phyloP scores from a whole-genome alignment of 164 flowering plant genomes.

The Pachysandra terminalis region DNA sequence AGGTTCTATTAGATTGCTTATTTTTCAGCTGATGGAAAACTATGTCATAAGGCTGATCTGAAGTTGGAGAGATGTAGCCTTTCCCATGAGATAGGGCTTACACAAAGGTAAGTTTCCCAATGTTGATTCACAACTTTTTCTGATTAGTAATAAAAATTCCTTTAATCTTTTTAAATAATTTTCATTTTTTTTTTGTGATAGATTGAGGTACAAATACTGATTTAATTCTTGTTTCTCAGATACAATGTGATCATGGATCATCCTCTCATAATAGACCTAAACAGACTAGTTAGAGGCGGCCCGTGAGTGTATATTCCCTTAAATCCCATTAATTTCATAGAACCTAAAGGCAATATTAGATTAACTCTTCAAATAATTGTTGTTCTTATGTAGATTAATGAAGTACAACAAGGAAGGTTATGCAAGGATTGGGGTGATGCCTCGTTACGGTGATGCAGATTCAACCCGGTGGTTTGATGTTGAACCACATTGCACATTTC shows the following conservation, averaged over 20 bases:
- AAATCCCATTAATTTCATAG: background rate
- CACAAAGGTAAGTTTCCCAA: slow-evolving; percentile 37
- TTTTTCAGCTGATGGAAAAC: slow-evolving; percentile 55
- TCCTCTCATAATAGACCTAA: slow-evolving; percentile 43
- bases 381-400: slow-evolving; percentile 34
- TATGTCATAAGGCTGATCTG: slow-evolving; percentile 54
- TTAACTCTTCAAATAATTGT: background rate
- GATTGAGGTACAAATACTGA: background rate
- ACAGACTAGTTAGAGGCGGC: slow-evolving; percentile 48
- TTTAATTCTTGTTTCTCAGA: slow-evolving; percentile 22
- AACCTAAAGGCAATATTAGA: background rate
- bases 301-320: slow-evolving; percentile 44
- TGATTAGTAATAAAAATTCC: too few species aligned
- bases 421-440: slow-evolving; percentile 67
- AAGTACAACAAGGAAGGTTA: slow-evolving; percentile 40
- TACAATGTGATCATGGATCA: slow-evolving; percentile 59
- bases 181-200: too few species aligned
- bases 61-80: slow-evolving; percentile 39
- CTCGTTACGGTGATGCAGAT: slow-evolving; percentile 55
- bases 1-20: background rate
- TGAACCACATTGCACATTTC: slow-evolving; percentile 44
- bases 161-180: background rate
- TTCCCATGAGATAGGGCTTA: slow-evolving; percentile 63
- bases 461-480: slow-evolving; percentile 59
- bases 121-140: too few species aligned